Evolutionary conservation across 352 stramenopile species (phyloP).

Genomic region (Hyaloperonospora brassicae): DNA sequence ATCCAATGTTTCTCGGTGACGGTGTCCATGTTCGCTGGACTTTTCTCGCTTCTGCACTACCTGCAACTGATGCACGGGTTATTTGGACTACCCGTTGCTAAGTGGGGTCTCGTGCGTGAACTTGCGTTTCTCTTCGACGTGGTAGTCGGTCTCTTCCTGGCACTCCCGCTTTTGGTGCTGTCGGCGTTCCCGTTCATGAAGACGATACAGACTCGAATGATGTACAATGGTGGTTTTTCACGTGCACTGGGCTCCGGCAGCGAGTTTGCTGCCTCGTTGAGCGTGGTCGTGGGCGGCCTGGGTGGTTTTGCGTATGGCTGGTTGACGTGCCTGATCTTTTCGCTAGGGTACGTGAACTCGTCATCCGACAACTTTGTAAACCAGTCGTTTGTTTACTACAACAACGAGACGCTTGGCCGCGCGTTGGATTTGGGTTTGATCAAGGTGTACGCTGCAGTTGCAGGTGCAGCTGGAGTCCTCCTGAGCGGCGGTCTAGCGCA

Average conservation of each 20-base stretch:
- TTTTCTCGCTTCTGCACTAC: slow-evolving; percentile 74
- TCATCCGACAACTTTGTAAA: slow-evolving; percentile 70
- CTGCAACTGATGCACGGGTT: slow-evolving; percentile 62
- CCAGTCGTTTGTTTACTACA: slow-evolving; percentile 77
- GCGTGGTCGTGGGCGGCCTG: slow-evolving; percentile 59
- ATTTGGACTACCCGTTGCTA: slow-evolving; percentile 52
- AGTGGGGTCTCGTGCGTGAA: slow-evolving; percentile 62
- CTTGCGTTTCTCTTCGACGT: slow-evolving; percentile 85
- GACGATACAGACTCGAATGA: slow-evolving; percentile 86
- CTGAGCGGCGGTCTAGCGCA: slow-evolving; percentile 46
- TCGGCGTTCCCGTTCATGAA: slow-evolving; percentile 85
- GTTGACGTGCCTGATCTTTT: slow-evolving; percentile 76
- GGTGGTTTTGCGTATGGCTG: slow-evolving; percentile 73
- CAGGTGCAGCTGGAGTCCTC: slow-evolving; percentile 42
- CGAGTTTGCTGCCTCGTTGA: slow-evolving; percentile 73
- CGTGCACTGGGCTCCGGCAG: slow-evolving; percentile 73
- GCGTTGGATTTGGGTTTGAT: slow-evolving; percentile 57
- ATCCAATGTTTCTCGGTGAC: slow-evolving; percentile 67
- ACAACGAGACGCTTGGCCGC: slow-evolving; percentile 40
- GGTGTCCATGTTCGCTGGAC: slow-evolving; percentile 58
- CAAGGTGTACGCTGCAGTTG: slow-evolving; percentile 61
- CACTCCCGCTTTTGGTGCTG: slow-evolving; percentile 61
- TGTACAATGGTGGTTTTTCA: slow-evolving; percentile 87
- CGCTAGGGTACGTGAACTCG: slow-evolving; percentile 75
- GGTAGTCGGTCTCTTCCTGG: slow-evolving; percentile 67